Base-by-base conservation (phyloP, 345 rosid genomes). In the Raphanus sativus region DNA sequence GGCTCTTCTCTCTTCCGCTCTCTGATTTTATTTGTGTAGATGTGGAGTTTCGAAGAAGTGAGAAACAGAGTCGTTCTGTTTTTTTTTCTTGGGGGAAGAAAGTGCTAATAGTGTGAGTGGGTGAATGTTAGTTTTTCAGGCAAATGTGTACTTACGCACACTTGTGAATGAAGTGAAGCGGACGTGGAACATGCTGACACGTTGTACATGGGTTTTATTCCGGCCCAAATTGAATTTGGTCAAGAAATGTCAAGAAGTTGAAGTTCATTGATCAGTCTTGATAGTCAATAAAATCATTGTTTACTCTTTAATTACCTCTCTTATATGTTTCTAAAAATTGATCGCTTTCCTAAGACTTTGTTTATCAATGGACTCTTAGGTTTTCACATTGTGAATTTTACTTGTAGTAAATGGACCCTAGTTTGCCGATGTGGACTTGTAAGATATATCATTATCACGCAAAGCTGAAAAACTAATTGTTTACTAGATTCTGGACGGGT, bases 31-130 rank as follows among this genome's bases (percentile, higher is more conserved):
- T 12, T 30, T 65, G 10, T 69, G 13, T 4, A 65, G 67, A 69
- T 45, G 60, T 42, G 80, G 40, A 70, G 69, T 73, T 50, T 72
- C 63, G 73, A 60, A 60, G 65, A 67, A 73, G 81, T 71, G 71
- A 73, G 50, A 34, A 68, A 68, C 70, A 67, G 74, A 79, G 48
- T 62, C 0, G 48, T 29, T 74, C 48, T 73, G 48, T 74, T 10
- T 60, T 50, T 34, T 62, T 40, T 40, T 45, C 15, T 45, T 58
- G 16, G 13, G 17, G 52, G 50, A 38, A 67, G 33, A 73, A 40
- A 74, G 29, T n/a, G 26, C 32, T 10, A 11, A 60, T 60, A 64
- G 67, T 16, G 12, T 16, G 79, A 74, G 79, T 75, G 70, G 79
- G 75, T 69, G 75, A 48, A 75, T 54, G 74, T 67, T 67, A 67